phyloP scores from a whole-genome alignment of 2,329 filamentous ascomycete genomes.

The Teratosphaeria zuluensis region DNA sequence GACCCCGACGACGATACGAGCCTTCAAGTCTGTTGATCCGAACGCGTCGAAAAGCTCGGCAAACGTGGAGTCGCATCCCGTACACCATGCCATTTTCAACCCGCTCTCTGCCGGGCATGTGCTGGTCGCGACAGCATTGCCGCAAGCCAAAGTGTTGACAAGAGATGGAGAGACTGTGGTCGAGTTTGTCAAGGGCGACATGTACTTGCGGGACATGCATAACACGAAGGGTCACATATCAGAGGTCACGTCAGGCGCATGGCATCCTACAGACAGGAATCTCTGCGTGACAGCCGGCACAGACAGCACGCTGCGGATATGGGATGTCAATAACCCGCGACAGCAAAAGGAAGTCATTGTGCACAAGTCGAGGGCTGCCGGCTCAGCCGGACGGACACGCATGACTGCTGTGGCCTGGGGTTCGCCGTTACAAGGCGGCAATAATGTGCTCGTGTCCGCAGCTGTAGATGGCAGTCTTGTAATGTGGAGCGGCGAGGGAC shows the following conservation, averaged over 20 bases:
- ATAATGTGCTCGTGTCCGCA: conserved; percentile 67
- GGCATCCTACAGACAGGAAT: conserved; percentile 81
- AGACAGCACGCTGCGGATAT: conserved; percentile 91
- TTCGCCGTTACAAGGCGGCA: conserved; percentile 62
- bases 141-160: conserved; percentile 80
- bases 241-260: conserved; percentile 78
- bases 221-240: conserved; percentile 96
- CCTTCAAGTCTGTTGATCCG: conserved; percentile 87
- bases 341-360: conserved; percentile 89
- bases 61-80: conserved; percentile 71
- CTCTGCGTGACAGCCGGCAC: conserved; percentile 83
- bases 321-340: conserved; percentile 82
- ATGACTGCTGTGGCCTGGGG: conserved; percentile 94
- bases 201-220: conserved; percentile 95
- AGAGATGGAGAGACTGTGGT: conserved; percentile 78
- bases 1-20: conserved; percentile 86
- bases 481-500: conserved; percentile 86
- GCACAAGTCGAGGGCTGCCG: conserved; percentile 84
- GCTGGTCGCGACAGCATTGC: conserved; percentile 77
- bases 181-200: conserved; percentile 94
- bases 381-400: conserved; percentile 78
- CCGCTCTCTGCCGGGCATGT: conserved; percentile 69
- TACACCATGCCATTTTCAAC: conserved; percentile 82
- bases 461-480: conserved; percentile 82
- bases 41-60: conserved; percentile 64